These are phyloP conservation scores for Fraxinus pennsylvanica DNA, from an alignment of 257 asterid genomes.

Conservation along the genomic window DNA sequence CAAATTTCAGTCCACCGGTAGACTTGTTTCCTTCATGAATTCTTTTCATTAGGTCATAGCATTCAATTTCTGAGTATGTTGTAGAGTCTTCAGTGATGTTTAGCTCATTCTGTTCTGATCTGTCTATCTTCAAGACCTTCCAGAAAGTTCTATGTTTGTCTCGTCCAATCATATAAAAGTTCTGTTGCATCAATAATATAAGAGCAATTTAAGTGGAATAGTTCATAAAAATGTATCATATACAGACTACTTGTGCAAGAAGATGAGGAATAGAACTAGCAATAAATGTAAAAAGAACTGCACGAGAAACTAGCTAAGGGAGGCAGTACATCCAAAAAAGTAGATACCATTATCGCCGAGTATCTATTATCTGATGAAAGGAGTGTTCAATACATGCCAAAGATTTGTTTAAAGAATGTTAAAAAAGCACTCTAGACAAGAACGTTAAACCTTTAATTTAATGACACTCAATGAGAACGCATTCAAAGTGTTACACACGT, in stretches of 20 bases:
- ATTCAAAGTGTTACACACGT: not conserved
- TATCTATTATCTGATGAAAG: not conserved
- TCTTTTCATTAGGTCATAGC: slow-evolving; percentile 67
- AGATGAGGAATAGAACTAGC: not conserved
- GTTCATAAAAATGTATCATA: not conserved
- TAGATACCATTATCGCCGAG: not conserved
- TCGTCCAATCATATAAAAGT: slow-evolving; percentile 84
- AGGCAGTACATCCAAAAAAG: not conserved
- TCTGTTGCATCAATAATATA: slow-evolving; percentile 44
- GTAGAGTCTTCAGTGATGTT: slow-evolving; percentile 69
- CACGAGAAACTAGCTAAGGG: not conserved
- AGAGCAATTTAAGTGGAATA: slow-evolving; percentile 1
- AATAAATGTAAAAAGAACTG: not conserved
- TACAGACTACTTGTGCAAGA: not conserved
- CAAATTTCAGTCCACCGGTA: slow-evolving; percentile 83
- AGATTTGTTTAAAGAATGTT: not conserved
- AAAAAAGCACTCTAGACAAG: not conserved
- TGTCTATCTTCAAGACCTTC: slow-evolving; percentile 80
- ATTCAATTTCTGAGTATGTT: slow-evolving; percentile 64
- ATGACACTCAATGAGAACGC: not conserved
- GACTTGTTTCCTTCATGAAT: slow-evolving; percentile 79
- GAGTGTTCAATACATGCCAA: not conserved
- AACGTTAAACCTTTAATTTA: not conserved
- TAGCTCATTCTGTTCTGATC: slow-evolving; percentile 72
- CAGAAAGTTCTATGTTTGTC: slow-evolving; percentile 70